A percentile compares a stretch with the other conserved stretches of the same genome.
These are phyloP conservation scores for Aspergillus pseudoviridinutans DNA, from an alignment of 2,329 filamentous ascomycete species.

Conservation along the genomic window DNA sequence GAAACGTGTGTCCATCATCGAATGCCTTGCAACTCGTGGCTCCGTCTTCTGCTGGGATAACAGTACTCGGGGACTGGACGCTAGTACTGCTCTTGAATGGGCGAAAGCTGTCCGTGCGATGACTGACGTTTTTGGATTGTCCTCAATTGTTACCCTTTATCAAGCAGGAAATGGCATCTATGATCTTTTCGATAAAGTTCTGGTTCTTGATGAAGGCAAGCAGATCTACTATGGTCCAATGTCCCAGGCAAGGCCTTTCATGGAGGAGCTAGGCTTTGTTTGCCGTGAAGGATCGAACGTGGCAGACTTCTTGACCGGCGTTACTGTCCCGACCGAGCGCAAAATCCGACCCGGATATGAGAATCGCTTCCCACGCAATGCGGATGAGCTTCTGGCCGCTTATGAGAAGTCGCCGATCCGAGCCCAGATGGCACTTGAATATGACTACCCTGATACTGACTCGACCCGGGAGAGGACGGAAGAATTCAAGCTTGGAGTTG, in stretches of 20 bases:
- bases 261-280: slow-evolving; percentile 62
- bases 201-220: slow-evolving; percentile 63
- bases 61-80: slow-evolving; percentile 62
- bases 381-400: slow-evolving; percentile 40
- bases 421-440: slow-evolving; percentile 51
- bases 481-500: slow-evolving; percentile 52
- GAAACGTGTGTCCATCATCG: slow-evolving; percentile 66
- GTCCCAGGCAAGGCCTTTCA: slow-evolving; percentile 58
- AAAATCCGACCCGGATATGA: slow-evolving; percentile 43
- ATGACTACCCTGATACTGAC: slow-evolving; percentile 52
- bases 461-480: slow-evolving; percentile 49
- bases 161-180: slow-evolving; percentile 69
- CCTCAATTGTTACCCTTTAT: slow-evolving; percentile 63
- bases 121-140: slow-evolving; percentile 59
- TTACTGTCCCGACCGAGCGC: slow-evolving; percentile 55
- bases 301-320: slow-evolving; percentile 63
- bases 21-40: slow-evolving; percentile 56
- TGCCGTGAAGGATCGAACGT: slow-evolving; percentile 61
- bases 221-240: slow-evolving; percentile 63
- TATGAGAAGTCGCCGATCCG: slow-evolving; percentile 54
- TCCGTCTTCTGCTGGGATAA: slow-evolving; percentile 66
- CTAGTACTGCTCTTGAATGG: slow-evolving; percentile 60
- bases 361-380: slow-evolving; percentile 42
- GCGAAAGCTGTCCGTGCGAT: slow-evolving; percentile 59
- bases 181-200: slow-evolving; percentile 65